A percentile compares a stretch with the other conserved stretches of the same genome.
These are phyloP conservation scores for Penicillium roqueforti DNA, from an alignment of 495 filamentous ascomycete genomes.

Conservation along the genomic window DNA sequence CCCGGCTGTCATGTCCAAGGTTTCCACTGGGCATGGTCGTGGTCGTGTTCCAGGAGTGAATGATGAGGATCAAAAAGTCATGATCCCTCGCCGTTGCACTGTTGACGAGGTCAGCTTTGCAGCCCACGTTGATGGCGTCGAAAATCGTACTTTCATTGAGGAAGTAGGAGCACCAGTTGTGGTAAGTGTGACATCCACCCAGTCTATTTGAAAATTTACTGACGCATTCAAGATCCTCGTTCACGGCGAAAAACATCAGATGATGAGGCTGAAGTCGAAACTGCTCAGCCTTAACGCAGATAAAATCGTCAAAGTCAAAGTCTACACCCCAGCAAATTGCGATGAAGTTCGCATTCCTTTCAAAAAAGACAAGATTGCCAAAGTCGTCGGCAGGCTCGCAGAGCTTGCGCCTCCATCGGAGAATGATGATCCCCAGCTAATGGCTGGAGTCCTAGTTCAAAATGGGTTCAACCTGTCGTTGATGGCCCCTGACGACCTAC, in stretches of 20 bases:
- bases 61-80: constrained; percentile 68
- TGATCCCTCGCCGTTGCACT: constrained; percentile 88
- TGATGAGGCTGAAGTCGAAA: constrained; percentile 94
- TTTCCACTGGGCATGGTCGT: constrained; percentile 53
- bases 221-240: constrained; percentile 68
- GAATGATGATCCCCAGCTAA: constrained; percentile 50
- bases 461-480: constrained; percentile 94
- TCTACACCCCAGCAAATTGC: constrained; percentile 89
- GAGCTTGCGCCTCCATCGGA: constrained; percentile 63
- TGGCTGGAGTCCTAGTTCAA: constrained; percentile 89
- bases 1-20: constrained; percentile 80
- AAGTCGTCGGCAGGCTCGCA: constrained; percentile 92
- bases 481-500: constrained; percentile 93
- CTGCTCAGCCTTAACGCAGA: constrained; percentile 83
- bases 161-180: constrained; percentile 87
- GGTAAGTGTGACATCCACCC: constrained; percentile 49
- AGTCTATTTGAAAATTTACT: background rate
- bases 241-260: constrained; percentile 94
- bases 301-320: constrained; percentile 75
- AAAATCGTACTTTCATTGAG: constrained; percentile 93
- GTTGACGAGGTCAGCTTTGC: constrained; percentile 93
- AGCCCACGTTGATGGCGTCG: constrained; percentile 92
- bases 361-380: constrained; percentile 90
- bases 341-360: constrained; percentile 95
- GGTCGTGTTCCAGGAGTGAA: constrained; percentile 45